phyloP scores from a whole-genome alignment of 2,329 filamentous ascomycete genomes.

The Paracorniculantispora psalliotae region DNA sequence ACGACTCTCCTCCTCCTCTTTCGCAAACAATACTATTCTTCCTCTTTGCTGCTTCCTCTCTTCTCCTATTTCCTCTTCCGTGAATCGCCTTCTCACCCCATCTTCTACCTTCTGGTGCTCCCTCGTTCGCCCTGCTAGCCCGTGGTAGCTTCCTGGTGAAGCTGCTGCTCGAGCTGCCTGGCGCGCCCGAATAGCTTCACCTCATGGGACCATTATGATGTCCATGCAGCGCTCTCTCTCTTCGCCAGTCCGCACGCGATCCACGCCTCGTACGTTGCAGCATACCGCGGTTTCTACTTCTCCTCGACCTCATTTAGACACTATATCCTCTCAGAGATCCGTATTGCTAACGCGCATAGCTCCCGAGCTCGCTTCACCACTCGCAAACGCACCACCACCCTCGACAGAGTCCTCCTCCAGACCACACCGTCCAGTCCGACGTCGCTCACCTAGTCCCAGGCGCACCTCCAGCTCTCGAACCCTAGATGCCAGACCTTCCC shows the following conservation, averaged over 20 bases:
- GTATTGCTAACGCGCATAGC: no score
- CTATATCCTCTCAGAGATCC: no score
- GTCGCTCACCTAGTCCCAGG: slow-evolving; percentile 3
- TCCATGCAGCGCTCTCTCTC: slow-evolving; percentile 60
- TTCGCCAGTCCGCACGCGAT: slow-evolving; percentile 54
- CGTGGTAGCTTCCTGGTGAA: slow-evolving; percentile 19
- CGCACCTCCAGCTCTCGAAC: slow-evolving; percentile 2
- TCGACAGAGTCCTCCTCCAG: background rate
- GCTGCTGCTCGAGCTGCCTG: slow-evolving; percentile 31
- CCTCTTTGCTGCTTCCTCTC: background rate
- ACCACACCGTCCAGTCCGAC: background rate
- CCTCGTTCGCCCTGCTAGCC: slow-evolving; percentile 9
- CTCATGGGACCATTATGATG: slow-evolving; percentile 51
- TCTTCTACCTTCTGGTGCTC: background rate
- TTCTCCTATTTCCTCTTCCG: background rate
- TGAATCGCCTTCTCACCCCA: background rate
- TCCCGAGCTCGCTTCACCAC: background rate
- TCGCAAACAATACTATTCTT: slow-evolving; percentile 5
- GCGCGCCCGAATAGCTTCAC: slow-evolving; percentile 21
- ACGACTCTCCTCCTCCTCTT: background rate
- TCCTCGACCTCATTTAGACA: background rate
- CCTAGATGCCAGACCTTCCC: background rate
- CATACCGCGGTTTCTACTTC: no score
- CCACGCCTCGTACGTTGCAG: slow-evolving; percentile 53
- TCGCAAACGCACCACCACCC: background rate